Evolutionary conservation across 2,329 filamentous ascomycete genomes (phyloP).

Genomic region (Penicillium nordicum): DNA sequence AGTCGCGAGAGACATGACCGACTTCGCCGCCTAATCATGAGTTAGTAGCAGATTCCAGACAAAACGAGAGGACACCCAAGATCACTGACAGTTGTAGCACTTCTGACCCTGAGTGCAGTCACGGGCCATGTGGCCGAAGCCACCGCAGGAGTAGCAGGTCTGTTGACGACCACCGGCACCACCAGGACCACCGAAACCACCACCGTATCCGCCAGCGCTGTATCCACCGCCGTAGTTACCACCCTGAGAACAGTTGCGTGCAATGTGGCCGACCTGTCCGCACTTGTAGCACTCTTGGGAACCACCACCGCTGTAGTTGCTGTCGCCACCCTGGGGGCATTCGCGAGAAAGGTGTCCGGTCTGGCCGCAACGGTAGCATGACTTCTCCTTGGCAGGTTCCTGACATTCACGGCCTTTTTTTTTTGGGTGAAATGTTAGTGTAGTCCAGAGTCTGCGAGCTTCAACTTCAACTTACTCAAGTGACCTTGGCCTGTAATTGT

Average conservation of each 20-base stretch:
- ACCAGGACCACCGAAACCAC: constrained; percentile 50
- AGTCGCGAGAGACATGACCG: constrained; percentile 92
- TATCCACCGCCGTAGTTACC: constrained; percentile 50
- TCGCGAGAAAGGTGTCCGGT: constrained; percentile 90
- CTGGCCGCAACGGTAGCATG: constrained; percentile 65
- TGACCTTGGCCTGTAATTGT: constrained; percentile 60
- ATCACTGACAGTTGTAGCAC: constrained; percentile 89
- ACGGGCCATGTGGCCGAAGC: constrained; percentile 94
- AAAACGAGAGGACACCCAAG: not conserved
- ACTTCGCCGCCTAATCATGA: constrained; percentile 66
- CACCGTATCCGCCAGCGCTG: constrained; percentile 45
- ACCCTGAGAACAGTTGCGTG: constrained; percentile 60
- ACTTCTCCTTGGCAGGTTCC: constrained; percentile 80
- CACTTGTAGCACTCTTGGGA: constrained; percentile 94
- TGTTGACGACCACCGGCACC: constrained; percentile 59
- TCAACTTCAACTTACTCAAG: constrained; percentile 60
- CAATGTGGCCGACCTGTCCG: constrained; percentile 93
- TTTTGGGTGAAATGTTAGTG: constrained; percentile 10
- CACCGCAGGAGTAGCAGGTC: constrained; percentile 98
- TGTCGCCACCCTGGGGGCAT: constrained; percentile 47
- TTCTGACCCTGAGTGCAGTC: constrained; percentile 99
- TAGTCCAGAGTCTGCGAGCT: constrained; percentile 2
- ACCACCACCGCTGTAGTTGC: constrained; percentile 47
- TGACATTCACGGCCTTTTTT: constrained; percentile 81
- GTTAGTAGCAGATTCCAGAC: constrained; percentile 5